Percentiles rank a stretch among this genome's conserved stretches.
These are phyloP conservation scores for Obelidium mucronatum DNA, from an alignment of 192 early-diverging fungal species.

Conservation along the genomic window DNA sequence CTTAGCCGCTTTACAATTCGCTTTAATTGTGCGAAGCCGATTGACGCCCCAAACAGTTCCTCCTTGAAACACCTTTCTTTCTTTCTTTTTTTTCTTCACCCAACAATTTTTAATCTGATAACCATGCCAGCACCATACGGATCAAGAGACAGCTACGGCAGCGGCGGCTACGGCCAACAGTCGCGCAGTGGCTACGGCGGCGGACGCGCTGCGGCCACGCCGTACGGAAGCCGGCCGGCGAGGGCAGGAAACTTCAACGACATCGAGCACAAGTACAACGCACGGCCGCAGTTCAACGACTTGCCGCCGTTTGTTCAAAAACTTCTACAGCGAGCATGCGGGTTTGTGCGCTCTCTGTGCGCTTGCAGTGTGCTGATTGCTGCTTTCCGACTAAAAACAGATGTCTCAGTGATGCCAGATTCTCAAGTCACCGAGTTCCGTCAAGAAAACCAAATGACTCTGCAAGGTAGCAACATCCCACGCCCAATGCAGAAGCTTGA, in stretches of 20 bases:
- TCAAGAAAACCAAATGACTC: conserved; percentile 67
- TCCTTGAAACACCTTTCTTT: no score
- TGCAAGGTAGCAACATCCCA: conserved; percentile 63
- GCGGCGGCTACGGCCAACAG: conserved; percentile 22
- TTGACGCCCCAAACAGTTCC: no score
- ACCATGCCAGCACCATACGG: no score
- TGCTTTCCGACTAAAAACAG: not conserved
- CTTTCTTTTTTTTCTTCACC: no score
- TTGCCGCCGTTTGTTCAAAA: conserved; percentile 55
- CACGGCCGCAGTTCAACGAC: conserved; percentile 41
- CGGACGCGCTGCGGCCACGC: not conserved
- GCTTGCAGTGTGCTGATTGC: not conserved
- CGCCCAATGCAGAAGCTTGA: conserved; percentile 76
- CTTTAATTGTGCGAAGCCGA: no score
- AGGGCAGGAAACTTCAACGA: conserved; percentile 40
- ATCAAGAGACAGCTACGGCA: conserved; percentile 36
- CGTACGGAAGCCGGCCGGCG: conserved; percentile 33
- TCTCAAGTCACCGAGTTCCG: conserved; percentile 56
- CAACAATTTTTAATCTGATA: no score
- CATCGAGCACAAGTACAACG: conserved; percentile 48
- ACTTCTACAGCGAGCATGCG: conserved; percentile 53
- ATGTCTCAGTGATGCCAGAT: conserved; percentile 38
- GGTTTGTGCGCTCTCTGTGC: no score
- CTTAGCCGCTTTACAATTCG: no score
- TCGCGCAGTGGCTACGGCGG: conserved; percentile 6